Evolutionary conservation across 164 flowering plant genomes (phyloP), one percentile per base, ranked within the genome.

Genomic region (Macadamia tetraphylla): DNA sequence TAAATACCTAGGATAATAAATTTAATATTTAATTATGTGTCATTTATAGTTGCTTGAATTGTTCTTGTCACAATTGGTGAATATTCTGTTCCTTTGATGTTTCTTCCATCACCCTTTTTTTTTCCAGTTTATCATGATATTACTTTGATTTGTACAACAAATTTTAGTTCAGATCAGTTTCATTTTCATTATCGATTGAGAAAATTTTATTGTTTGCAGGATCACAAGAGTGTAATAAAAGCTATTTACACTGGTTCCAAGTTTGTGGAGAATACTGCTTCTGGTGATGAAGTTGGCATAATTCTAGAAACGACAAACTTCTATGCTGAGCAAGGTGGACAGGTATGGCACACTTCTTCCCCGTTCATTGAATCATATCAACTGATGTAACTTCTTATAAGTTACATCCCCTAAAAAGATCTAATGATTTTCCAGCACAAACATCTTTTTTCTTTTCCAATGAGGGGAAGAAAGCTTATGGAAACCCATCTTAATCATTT

Each of bases 271-370:
- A 79, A 76, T 79, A 80, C 74, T 61, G 63, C 60, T 55, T 73
- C 79, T 75, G 85, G 81, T 52, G 76, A 67, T 67, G 94, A 91
- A 78, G 86, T 87, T 80, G 98, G 97, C 69, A 63, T 95, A 57
- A 75, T 95, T 70, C 75, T 92, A 64, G 93, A 84, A 60, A 82
- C 80, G 48, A 87, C 98, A 10, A 87, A 86, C 71, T 95, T 92
- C 80, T 95, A 95, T 84, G 97, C 95, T 78, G 98, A 95, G 81
- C 98, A 95, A 87, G 98, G 98, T 87, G 98, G 98, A 70, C 98
- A 92, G 99, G 99, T 95, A 83, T 68, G 60, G 12, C 49, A 58
- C 58, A 2, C 40, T 2, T 35, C 40, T 23, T 23, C 23, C 23
- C 23, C 23, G 23, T 23, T 23, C 23, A 23, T 23, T 23, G 23